A percentile compares a stretch with the other conserved stretches of the same genome.
Conservation (phyloP, 495 filamentous ascomycete genomes). For the Daldinia grandis region DNA sequence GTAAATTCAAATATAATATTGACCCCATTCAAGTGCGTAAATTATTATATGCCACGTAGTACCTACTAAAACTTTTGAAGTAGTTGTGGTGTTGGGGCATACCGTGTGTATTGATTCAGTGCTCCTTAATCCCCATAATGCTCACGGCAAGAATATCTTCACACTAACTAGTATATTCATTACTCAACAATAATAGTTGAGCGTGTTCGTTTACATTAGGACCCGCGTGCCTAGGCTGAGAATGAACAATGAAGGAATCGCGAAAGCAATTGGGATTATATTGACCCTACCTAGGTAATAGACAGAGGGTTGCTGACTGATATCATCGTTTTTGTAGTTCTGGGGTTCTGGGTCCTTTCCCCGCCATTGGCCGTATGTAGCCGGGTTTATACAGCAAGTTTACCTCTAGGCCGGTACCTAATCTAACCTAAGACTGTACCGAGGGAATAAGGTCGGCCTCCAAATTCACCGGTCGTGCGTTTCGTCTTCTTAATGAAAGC, state of each 20-base stretch:
- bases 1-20: too few relatives aligned
- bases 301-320: neutral
- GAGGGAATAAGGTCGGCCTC: conserved; percentile 1
- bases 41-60: too few relatives aligned
- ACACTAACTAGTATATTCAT: too few relatives aligned
- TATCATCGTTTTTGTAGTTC: neutral
- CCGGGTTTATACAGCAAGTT: conserved; percentile 18
- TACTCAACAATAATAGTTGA: neutral
- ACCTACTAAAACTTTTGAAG: too few relatives aligned
- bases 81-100: too few relatives aligned
- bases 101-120: too few relatives aligned
- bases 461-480: neutral
- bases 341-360: conserved; percentile 14
- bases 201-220: neutral
- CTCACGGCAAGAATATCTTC: too few relatives aligned
- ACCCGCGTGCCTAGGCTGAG: neutral
- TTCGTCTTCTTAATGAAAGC: neutral
- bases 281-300: conserved; percentile 1
- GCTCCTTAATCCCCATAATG: too few relatives aligned
- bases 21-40: too few relatives aligned
- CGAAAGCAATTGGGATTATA: neutral
- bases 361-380: conserved; percentile 38
- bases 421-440: neutral
- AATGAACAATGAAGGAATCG: neutral
- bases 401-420: neutral